Conservation (phyloP, 73 alveolate species). For the Effrenium voratum region DNA sequence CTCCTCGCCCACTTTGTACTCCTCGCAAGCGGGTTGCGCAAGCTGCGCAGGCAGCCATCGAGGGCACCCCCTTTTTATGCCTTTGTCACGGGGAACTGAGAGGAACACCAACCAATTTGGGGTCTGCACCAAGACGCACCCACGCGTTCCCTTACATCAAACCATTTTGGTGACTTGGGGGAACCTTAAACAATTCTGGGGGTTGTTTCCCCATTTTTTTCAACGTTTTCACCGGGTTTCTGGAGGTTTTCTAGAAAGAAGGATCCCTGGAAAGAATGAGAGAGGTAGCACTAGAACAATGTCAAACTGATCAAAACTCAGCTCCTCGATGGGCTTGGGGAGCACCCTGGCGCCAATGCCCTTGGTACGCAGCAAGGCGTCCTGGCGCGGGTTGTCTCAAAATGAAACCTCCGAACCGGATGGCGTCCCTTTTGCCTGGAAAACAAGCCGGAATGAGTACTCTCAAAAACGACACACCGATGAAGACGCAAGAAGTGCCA, state of each 20-base stretch:
- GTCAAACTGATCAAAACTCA: too few species aligned
- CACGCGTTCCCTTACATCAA: background rate
- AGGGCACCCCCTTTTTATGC: background rate
- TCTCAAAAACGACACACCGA: too few species aligned
- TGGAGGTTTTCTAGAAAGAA: too few species aligned
- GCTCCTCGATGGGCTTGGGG: constrained; percentile 35
- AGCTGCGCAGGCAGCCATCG: background rate
- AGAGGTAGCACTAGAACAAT: too few species aligned
- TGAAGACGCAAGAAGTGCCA: too few species aligned
- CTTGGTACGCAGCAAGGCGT: constrained; percentile 50
- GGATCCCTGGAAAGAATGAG: too few species aligned
- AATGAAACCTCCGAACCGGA: too few species aligned
- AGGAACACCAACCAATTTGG: background rate
- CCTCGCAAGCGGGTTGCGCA: background rate
- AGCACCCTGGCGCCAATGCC: constrained; percentile 54
- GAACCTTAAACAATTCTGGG: background rate
- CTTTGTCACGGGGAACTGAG: background rate
- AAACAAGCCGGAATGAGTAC: too few species aligned
- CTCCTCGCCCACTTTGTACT: constrained; percentile 17
- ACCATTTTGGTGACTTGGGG: too few species aligned
- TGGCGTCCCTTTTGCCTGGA: too few species aligned
- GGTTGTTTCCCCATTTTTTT: background rate
- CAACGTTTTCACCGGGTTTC: too few species aligned
- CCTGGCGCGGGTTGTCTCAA: constrained; percentile 4
- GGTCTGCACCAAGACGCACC: background rate